phyloP scores from a whole-genome alignment of 2,329 filamentous ascomycete species.

The Monosporascus sp. region DNA sequence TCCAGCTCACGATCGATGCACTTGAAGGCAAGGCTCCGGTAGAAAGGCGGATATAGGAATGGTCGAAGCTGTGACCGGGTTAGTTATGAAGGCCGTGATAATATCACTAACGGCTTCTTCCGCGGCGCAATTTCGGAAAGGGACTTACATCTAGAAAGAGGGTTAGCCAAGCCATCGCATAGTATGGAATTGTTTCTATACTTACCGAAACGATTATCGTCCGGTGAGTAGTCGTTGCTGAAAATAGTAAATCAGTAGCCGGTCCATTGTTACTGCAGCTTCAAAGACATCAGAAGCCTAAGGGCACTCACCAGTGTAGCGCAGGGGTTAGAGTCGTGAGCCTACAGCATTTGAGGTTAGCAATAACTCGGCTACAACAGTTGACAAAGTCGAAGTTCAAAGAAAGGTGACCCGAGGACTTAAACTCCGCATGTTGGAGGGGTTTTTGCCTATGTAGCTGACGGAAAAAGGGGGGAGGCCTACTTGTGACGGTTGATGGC shows the following conservation, averaged over 20 bases:
- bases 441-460: too few relatives aligned
- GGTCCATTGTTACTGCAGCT: background rate
- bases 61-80: constrained; percentile 24
- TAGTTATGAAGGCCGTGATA: background rate
- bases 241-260: too few relatives aligned
- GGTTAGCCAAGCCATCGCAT: background rate
- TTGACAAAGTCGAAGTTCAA: too few relatives aligned
- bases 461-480: background rate
- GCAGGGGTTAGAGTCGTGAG: constrained; percentile 57
- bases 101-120: background rate
- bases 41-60: constrained; percentile 33
- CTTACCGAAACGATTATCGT: constrained; percentile 36
- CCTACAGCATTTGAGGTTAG: background rate
- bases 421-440: too few relatives aligned
- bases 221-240: constrained; percentile 31
- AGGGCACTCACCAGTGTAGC: constrained; percentile 34
- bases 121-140: background rate
- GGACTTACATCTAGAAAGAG: background rate
- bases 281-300: too few relatives aligned
- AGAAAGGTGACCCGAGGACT: too few relatives aligned
- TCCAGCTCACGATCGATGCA: constrained; percentile 34
- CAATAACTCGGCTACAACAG: background rate
- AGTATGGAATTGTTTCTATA: background rate
- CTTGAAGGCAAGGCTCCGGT: constrained; percentile 32
- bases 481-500: constrained; percentile 60